Evolutionary conservation across 1,284 basidiomycete genomes (phyloP).

Genomic region (Ganoderma lucidum): DNA sequence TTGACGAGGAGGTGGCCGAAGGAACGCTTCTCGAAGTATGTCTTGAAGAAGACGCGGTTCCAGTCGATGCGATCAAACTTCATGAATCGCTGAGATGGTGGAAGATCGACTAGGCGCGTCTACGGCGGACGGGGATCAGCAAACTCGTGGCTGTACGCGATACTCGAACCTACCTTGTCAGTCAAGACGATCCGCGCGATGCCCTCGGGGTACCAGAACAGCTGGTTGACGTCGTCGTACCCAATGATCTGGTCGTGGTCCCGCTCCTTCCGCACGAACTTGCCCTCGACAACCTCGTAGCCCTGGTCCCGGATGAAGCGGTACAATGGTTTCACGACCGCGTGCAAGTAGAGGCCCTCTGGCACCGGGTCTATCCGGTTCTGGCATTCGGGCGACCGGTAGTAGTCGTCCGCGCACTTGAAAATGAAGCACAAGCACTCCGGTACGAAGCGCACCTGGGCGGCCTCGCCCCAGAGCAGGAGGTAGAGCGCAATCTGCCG

Average conservation of each 20-base stretch:
- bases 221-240: slow-evolving; percentile 98
- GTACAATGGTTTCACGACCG: slow-evolving; percentile 97
- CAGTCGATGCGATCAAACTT: slow-evolving; percentile 95
- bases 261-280: slow-evolving; percentile 91
- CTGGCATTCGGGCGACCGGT: slow-evolving; percentile 99
- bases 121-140: slow-evolving; percentile 39
- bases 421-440: slow-evolving; percentile 99
- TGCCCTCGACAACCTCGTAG: slow-evolving; percentile 96
- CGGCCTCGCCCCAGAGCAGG: slow-evolving; percentile 98
- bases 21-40: slow-evolving; percentile 94
- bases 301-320: slow-evolving; percentile 97
- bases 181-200: slow-evolving; percentile 90
- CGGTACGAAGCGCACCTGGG: slow-evolving; percentile 97
- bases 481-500: slow-evolving; percentile 97
- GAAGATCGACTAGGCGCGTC: slow-evolving; percentile 89
- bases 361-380: slow-evolving; percentile 93
- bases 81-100: slow-evolving; percentile 92
- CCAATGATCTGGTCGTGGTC: slow-evolving; percentile 98
- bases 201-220: slow-evolving; percentile 99
- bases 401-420: slow-evolving; percentile 99
- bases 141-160: no score
- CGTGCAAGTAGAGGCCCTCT: slow-evolving; percentile 92
- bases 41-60: slow-evolving; percentile 96
- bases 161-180: slow-evolving; percentile 73
- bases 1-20: slow-evolving; percentile 95